Conservation (phyloP, 2,329 filamentous ascomycete species). For the Epichloe brachyelytri region DNA sequence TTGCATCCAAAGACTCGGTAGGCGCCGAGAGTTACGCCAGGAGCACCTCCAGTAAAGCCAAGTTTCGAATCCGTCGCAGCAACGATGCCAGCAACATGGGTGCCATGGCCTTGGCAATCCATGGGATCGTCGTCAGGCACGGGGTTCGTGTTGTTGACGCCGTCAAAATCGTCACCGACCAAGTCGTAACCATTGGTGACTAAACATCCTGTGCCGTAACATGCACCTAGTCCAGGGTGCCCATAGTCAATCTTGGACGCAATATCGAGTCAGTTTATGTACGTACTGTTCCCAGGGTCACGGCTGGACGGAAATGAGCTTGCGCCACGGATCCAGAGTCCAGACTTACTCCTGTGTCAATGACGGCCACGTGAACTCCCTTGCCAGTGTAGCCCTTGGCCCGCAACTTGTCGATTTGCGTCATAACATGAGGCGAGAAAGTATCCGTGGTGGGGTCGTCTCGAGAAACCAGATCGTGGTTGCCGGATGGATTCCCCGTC, state of each 20-base stretch:
- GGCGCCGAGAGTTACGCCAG: slow-evolving; percentile 1
- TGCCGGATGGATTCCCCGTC: neutral
- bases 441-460: neutral
- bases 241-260: slow-evolving; percentile 38
- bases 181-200: slow-evolving; percentile 14
- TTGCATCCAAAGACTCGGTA: slow-evolving; percentile 5
- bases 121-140: slow-evolving; percentile 10
- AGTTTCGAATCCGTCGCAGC: slow-evolving; percentile 11
- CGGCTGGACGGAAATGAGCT: neutral
- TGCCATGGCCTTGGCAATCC: slow-evolving; percentile 12
- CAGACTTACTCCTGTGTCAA: slow-evolving; percentile 22
- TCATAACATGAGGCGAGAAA: slow-evolving; percentile 9
- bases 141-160: slow-evolving; percentile 4
- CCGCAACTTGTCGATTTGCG: slow-evolving; percentile 8
- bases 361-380: slow-evolving; percentile 7
- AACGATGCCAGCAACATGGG: slow-evolving; percentile 12
- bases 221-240: slow-evolving; percentile 46
- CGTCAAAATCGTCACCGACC: slow-evolving; percentile 11
- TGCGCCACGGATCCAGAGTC: neutral
- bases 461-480: neutral
- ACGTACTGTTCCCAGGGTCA: too few relatives aligned
- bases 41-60: slow-evolving; percentile 4
- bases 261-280: too few relatives aligned
- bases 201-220: slow-evolving; percentile 39
- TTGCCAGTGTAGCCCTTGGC: slow-evolving; percentile 7